phyloP scores from a whole-genome alignment of 345 rosid genomes.

The Syzygium aqueum region DNA sequence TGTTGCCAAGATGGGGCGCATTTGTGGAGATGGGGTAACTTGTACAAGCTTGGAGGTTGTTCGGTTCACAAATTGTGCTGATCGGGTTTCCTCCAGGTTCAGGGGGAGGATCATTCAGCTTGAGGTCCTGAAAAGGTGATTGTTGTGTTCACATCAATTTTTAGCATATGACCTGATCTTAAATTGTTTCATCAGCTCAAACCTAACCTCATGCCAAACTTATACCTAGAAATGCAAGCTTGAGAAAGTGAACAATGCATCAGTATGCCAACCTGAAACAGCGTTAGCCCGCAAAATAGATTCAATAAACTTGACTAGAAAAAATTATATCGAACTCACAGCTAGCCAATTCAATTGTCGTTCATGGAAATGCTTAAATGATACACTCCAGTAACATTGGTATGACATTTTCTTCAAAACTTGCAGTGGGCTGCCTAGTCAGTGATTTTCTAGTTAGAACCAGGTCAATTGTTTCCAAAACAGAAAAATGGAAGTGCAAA shows the following conservation, averaged over 20 bases:
- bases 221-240: neutral
- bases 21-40: neutral
- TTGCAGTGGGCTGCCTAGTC: neutral
- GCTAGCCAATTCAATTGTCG: neutral
- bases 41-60: neutral
- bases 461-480: neutral
- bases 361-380: neutral
- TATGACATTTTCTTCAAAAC: neutral
- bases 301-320: neutral
- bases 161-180: neutral
- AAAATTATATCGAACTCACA: neutral
- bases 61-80: neutral
- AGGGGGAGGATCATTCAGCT: neutral
- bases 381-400: neutral
- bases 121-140: neutral
- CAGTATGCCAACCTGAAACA: neutral
- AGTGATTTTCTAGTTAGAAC: neutral
- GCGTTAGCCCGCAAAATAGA: neutral
- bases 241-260: neutral
- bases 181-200: neutral
- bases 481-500: neutral
- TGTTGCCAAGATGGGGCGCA: neutral
- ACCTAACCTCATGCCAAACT: neutral
- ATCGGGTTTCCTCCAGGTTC: neutral
- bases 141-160: neutral